phyloP scores from a whole-genome alignment of 352 stramenopile species.

The Globisporangium megalacanthum region DNA sequence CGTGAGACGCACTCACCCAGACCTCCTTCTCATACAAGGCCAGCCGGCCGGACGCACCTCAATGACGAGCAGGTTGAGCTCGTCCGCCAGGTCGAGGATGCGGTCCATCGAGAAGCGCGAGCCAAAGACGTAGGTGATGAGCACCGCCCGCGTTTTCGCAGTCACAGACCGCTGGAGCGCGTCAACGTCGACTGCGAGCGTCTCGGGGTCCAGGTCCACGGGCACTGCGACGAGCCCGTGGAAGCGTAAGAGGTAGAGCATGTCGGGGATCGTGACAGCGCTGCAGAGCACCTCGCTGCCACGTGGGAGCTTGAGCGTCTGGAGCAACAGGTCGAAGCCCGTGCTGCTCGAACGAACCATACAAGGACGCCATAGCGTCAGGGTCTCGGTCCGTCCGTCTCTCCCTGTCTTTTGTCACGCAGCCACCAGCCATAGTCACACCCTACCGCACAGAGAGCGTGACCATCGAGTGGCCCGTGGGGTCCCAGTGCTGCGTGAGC shows the following conservation, averaged over 20 bases:
- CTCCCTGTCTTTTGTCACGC: no score
- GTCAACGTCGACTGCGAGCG: constrained; percentile 49
- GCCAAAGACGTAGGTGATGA: constrained; percentile 83
- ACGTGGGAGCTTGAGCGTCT: constrained; percentile 61
- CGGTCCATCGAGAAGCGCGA: constrained; percentile 50
- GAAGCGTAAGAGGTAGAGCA: constrained; percentile 73
- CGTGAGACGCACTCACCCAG: no score
- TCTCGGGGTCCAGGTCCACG: constrained; percentile 62
- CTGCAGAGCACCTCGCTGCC: constrained; percentile 74
- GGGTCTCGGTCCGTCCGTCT: no score
- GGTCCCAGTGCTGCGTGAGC: constrained; percentile 50
- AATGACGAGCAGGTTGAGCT: constrained; percentile 52
- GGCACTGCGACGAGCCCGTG: constrained; percentile 73
- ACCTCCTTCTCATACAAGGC: no score
- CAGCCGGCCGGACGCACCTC: constrained; percentile 25
- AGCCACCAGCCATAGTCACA: not conserved
- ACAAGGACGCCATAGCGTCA: no score
- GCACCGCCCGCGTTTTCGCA: constrained; percentile 55
- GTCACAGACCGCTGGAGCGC: constrained; percentile 40
- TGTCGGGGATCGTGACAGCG: constrained; percentile 83
- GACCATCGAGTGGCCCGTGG: constrained; percentile 52
- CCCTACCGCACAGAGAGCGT: constrained; percentile 66
- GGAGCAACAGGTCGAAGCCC: constrained; percentile 74
- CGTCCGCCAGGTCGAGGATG: constrained; percentile 42
- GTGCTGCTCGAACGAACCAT: constrained; percentile 30